These are phyloP conservation scores for Suillus variegatus DNA, from an alignment of 768 basidiomycete species.

Conservation along the genomic window DNA sequence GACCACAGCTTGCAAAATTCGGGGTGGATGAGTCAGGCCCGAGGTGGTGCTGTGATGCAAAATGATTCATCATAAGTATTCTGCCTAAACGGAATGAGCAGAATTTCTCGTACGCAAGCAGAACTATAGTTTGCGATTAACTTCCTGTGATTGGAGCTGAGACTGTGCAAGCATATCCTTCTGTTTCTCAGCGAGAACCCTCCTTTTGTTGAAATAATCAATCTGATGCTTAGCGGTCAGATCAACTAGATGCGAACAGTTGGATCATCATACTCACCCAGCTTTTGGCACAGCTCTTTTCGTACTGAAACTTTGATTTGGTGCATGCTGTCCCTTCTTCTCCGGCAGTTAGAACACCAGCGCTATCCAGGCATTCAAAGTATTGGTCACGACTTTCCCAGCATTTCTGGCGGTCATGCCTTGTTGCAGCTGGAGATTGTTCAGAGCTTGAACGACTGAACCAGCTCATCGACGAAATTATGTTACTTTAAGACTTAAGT, in stretches of 20 bases:
- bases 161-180: conserved; percentile 63
- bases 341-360: conserved; percentile 70
- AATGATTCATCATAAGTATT: conserved; percentile 1
- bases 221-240: conserved; percentile 51
- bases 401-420: conserved; percentile 76
- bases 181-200: conserved; percentile 79
- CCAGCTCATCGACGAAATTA: conserved; percentile 28
- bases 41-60: background rate
- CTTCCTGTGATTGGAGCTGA: conserved; percentile 36
- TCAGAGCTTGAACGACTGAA: conserved; percentile 41
- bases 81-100: background rate
- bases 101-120: background rate
- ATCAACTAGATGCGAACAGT: conserved; percentile 2
- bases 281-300: conserved; percentile 79
- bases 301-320: conserved; percentile 58
- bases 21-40: background rate
- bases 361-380: conserved; percentile 79
- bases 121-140: conserved; percentile 20
- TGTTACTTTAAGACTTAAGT: background rate
- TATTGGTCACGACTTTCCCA: conserved; percentile 87
- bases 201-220: conserved; percentile 91
- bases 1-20: background rate
- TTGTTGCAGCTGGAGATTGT: conserved; percentile 42
- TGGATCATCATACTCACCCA: conserved; percentile 61
- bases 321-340: conserved; percentile 66